Base-by-base conservation (phyloP, 768 basidiomycete genomes). In the Podaxis sp. region DNA sequence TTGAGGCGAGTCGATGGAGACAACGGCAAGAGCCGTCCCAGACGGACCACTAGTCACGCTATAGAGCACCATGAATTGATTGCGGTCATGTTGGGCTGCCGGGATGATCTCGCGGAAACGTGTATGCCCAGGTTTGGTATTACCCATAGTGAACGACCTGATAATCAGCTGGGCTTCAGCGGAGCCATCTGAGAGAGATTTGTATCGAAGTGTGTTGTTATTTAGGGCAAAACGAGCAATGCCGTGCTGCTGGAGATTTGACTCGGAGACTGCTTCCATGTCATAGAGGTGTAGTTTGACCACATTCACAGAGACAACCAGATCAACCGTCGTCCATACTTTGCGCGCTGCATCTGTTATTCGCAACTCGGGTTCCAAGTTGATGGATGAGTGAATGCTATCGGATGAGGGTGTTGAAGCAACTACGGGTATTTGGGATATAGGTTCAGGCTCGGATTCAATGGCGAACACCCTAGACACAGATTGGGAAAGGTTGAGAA, bases 71-170 rank as follows among this genome's bases (percentile, higher is more conserved):
- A 96, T 97, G 69, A 98, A 89, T 68, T 97, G 93, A 62, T 95
- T 95, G 54, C 91, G 79, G 61, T 88, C 83, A 66, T 97, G 93
- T 59, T 87, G 83, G 13, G 93, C 90, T 4, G 94, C 88, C 11
- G 97, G 96, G 62, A 99, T 91, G 59, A 99, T 95, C 72, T 98
- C 95, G 44, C 95, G 85, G 77, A 95, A 98, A 67, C 83, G 88
- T 25, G 93, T 90, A 50, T 78, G 78, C 5, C 93, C 92, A 0
- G 91, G 83, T 55, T 89, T 81, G 1, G 88, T 98, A 70, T 96
- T 95, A 71, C 83, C 87, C 80, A 98, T 89, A 0, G 93, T 93
- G 68, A 98, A 89, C 0, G 96, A 95, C 66, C 87, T 86, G n/a
- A 98, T 73, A 27, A 94, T 80, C 51, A 98, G 75, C 72, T 97